Conservation (phyloP, 495 filamentous ascomycete genomes). For the Aspergillus homomorphus region DNA sequence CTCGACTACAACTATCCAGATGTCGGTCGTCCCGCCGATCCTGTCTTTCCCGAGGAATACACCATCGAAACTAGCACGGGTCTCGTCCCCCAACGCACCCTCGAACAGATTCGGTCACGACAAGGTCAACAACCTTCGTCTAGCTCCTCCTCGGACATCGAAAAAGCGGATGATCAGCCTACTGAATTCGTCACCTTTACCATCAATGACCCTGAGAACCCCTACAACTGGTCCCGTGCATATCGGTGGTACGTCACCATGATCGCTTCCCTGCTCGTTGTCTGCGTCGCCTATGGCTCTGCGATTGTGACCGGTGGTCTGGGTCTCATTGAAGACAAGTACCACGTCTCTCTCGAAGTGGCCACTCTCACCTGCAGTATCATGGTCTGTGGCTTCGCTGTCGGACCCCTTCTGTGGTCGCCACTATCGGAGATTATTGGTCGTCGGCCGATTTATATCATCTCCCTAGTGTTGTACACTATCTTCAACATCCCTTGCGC, state of each 20-base stretch:
- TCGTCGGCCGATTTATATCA: slow-evolving; percentile 54
- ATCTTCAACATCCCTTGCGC: slow-evolving; percentile 60
- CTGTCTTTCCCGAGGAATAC: slow-evolving; percentile 35
- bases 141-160: slow-evolving; percentile 16
- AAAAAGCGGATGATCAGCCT: slow-evolving; percentile 21
- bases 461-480: slow-evolving; percentile 47
- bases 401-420: slow-evolving; percentile 54
- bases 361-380: slow-evolving; percentile 52
- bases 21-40: slow-evolving; percentile 19
- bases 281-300: slow-evolving; percentile 54
- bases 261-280: slow-evolving; percentile 51
- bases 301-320: slow-evolving; percentile 63
- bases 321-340: slow-evolving; percentile 53
- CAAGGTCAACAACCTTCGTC: slow-evolving; percentile 9
- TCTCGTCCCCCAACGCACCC: slow-evolving; percentile 26
- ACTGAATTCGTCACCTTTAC: slow-evolving; percentile 34
- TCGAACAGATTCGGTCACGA: slow-evolving; percentile 25
- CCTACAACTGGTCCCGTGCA: slow-evolving; percentile 47
- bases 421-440: slow-evolving; percentile 79
- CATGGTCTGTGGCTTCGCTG: slow-evolving; percentile 41
- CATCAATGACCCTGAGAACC: slow-evolving; percentile 48
- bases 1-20: slow-evolving; percentile 30
- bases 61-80: slow-evolving; percentile 31
- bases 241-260: slow-evolving; percentile 60
- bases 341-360: slow-evolving; percentile 61